Percentiles rank a stretch among this genome's conserved stretches.
Conservation (phyloP, 2,329 filamentous ascomycete species). For the Lasiodiplodia sp. region DNA sequence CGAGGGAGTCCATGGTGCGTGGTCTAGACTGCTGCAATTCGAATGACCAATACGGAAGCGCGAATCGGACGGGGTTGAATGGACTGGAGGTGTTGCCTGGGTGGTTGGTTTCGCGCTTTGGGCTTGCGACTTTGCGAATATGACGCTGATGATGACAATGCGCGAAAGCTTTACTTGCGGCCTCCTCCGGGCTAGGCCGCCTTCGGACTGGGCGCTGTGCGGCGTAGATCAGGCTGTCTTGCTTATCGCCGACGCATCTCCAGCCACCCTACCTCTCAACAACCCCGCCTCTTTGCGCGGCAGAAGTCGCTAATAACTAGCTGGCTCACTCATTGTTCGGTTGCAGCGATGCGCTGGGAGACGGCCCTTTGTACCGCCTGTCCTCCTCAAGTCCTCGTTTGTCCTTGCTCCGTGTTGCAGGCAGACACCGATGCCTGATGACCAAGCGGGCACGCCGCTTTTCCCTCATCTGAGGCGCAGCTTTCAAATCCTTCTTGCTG, state of each 20-base stretch:
- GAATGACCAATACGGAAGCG: not conserved
- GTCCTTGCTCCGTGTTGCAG: not conserved
- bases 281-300: not conserved
- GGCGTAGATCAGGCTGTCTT: not conserved
- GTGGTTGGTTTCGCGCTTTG: not conserved
- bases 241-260: conserved; percentile 14
- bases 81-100: not conserved
- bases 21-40: not conserved
- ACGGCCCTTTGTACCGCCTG: not conserved
- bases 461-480: not conserved
- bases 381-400: not conserved
- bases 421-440: conserved; percentile 15
- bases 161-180: conserved; percentile 21
- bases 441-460: not conserved
- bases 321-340: not conserved
- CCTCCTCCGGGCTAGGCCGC: conserved; percentile 6
- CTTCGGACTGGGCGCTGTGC: not conserved
- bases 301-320: not conserved
- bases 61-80: not conserved
- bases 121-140: conserved; percentile 3
- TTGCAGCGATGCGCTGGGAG: not conserved
- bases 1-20: conserved; percentile 12
- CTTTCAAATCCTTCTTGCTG: not conserved
- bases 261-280: not conserved
- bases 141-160: conserved; percentile 28